Percentiles rank a stretch among this genome's conserved stretches.
Evolutionary conservation across 2,329 filamentous ascomycete genomes (phyloP).

Genomic region (Clarireedia homoeocarpa): DNA sequence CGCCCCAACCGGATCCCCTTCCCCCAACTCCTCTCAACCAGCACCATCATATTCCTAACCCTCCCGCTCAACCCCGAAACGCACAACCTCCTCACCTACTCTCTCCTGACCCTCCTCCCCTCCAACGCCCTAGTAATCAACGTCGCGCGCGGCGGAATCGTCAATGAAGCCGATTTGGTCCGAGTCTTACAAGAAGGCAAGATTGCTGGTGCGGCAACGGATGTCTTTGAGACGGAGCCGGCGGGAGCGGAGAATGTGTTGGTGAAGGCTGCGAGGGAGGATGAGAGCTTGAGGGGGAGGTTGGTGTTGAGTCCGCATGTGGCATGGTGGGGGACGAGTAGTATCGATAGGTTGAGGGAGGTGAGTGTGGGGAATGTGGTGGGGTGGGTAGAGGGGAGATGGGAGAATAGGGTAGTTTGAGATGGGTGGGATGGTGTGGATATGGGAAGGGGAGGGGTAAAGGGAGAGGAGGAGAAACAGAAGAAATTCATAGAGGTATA

Average conservation of each 20-base stretch:
- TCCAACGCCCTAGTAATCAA: slow-evolving; percentile 24
- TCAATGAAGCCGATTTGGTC: slow-evolving; percentile 27
- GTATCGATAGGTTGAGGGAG: slow-evolving; percentile 37
- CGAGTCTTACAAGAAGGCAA: slow-evolving; percentile 21
- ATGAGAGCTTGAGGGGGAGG: slow-evolving; percentile 34
- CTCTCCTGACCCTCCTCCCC: slow-evolving; percentile 21
- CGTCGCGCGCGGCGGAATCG: slow-evolving; percentile 27
- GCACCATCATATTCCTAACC: slow-evolving; percentile 20
- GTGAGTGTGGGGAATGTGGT: slow-evolving; percentile 41
- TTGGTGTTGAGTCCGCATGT: slow-evolving; percentile 44
- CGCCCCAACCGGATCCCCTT: slow-evolving; percentile 17
- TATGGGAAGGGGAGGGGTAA: too few relatives aligned
- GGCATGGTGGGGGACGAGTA: slow-evolving; percentile 44
- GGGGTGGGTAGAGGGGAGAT: slow-evolving; percentile 32
- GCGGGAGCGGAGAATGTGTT: slow-evolving; percentile 33
- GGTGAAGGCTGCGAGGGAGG: slow-evolving; percentile 14
- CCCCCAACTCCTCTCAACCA: slow-evolving; percentile 10
- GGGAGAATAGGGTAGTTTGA: slow-evolving; percentile 13
- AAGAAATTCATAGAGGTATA: neutral
- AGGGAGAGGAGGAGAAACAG: neutral
- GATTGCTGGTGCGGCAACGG: slow-evolving; percentile 26
- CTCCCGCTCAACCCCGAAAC: slow-evolving; percentile 21
- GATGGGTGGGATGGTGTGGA: neutral
- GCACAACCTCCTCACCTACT: slow-evolving; percentile 19
- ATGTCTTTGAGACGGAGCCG: slow-evolving; percentile 29